Percentiles rank a stretch among this genome's conserved stretches.
These are phyloP conservation scores for Pichia californica DNA, from an alignment of 805 yeast genomes.

Conservation along the genomic window DNA sequence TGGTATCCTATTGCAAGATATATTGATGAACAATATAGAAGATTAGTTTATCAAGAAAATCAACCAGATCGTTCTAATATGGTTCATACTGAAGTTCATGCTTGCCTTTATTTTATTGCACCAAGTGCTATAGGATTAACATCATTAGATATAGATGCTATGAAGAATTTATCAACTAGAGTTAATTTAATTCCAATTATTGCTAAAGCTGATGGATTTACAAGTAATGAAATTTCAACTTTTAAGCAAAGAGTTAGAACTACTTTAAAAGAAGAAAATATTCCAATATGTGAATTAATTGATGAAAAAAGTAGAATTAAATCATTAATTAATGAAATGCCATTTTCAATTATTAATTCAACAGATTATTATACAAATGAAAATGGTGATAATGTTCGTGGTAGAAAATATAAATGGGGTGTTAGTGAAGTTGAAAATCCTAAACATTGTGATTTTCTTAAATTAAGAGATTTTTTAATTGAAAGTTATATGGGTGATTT, in stretches of 20 bases:
- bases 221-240: slow-evolving; percentile 44
- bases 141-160: slow-evolving; percentile 63
- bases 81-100: slow-evolving; percentile 70
- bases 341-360: slow-evolving; percentile 70
- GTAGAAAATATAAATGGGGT: slow-evolving; percentile 84
- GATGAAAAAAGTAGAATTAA: slow-evolving; percentile 31
- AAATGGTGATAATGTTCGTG: slow-evolving; percentile 51
- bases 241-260: slow-evolving; percentile 50
- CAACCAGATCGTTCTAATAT: slow-evolving; percentile 55
- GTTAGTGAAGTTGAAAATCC: slow-evolving; percentile 74
- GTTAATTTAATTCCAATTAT: slow-evolving; percentile 80
- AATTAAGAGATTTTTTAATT: slow-evolving; percentile 58
- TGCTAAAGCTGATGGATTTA: slow-evolving; percentile 72
- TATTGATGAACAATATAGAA: slow-evolving; percentile 73
- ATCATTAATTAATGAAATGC: slow-evolving; percentile 40
- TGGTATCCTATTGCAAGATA: slow-evolving; percentile 67
- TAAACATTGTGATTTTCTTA: slow-evolving; percentile 67
- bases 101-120: slow-evolving; percentile 74
- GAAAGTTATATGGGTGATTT: slow-evolving; percentile 72
- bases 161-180: slow-evolving; percentile 63
- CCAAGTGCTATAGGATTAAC: slow-evolving; percentile 59
- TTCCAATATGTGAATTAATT: slow-evolving; percentile 49
- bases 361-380: slow-evolving; percentile 39
- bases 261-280: slow-evolving; percentile 47
- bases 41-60: slow-evolving; percentile 66